Evolutionary conservation across 371 early-diverging fungal genomes (phyloP).

Genomic region (Lichtheimia corymbifera): DNA sequence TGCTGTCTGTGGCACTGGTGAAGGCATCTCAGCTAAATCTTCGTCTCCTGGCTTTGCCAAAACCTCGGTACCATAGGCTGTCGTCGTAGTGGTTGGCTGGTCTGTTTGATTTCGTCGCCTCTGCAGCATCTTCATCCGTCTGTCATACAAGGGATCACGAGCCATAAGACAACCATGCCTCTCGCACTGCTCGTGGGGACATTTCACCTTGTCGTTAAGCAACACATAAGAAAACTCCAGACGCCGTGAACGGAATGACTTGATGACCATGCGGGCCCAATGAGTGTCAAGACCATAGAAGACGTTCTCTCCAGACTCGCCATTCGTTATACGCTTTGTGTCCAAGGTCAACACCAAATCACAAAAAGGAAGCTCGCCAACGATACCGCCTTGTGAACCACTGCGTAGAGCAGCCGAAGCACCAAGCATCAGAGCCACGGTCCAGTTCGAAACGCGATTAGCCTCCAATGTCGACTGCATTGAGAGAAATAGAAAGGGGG

Average conservation of each 20-base stretch:
- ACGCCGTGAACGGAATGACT: background rate
- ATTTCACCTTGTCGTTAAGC: background rate
- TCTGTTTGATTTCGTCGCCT: background rate
- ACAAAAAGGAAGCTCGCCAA: background rate
- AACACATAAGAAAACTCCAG: background rate
- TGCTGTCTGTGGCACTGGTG: too few species aligned
- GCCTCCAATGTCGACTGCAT: constrained; percentile 1
- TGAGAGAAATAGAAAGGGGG: background rate
- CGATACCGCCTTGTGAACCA: background rate
- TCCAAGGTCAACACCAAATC: background rate
- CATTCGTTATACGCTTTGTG: background rate
- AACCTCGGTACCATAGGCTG: too few species aligned
- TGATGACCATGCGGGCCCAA: background rate
- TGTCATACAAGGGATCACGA: background rate
- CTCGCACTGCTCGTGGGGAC: background rate
- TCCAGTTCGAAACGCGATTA: constrained; percentile 1
- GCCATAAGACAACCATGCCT: background rate
- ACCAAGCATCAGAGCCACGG: background rate
- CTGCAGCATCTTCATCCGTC: background rate
- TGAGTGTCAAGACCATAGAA: background rate
- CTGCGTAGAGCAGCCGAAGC: background rate
- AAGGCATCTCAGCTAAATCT: too few species aligned
- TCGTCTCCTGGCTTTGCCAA: too few species aligned
- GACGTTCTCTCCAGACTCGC: background rate
- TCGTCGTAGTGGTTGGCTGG: background rate